Conservation (phyloP, 2,329 filamentous ascomycete species). For the Epichloe scottii region DNA sequence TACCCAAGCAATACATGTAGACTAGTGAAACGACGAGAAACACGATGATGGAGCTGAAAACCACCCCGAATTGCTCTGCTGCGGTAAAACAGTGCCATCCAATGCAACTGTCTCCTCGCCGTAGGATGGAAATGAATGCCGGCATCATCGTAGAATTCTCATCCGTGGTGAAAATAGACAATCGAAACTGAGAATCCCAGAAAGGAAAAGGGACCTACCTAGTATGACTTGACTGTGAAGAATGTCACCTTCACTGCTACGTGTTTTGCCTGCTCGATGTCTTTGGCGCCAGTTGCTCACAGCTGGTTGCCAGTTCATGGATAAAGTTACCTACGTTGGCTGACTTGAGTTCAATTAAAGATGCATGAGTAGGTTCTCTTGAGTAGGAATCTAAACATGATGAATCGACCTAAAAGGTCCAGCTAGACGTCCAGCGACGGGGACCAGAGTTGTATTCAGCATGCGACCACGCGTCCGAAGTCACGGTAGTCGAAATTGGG, state of each 20-base stretch:
- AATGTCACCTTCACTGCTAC: background rate
- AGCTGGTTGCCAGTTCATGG: background rate
- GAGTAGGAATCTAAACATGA: no score
- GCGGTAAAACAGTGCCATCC: conserved; percentile 28
- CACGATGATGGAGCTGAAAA: conserved; percentile 22
- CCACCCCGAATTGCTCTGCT: conserved; percentile 25
- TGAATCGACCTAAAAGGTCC: no score
- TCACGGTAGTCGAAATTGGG: background rate
- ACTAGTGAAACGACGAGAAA: conserved; percentile 16
- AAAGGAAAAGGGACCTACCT: no score
- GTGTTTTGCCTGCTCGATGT: background rate
- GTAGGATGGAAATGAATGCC: background rate
- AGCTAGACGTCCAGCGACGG: background rate
- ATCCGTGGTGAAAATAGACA: background rate
- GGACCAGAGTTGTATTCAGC: background rate
- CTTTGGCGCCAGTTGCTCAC: background rate
- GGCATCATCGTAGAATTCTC: background rate
- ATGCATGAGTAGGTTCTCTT: no score
- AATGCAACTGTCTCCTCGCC: conserved; percentile 11
- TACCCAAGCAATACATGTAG: conserved; percentile 24
- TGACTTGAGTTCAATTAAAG: no score
- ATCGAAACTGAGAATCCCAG: no score
- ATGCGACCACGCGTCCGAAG: background rate
- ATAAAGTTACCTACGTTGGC: no score
- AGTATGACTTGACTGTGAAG: background rate